Evolutionary conservation across 208 protist genomes (phyloP).

Genomic region (Acanthamoeba culbertsoni): DNA sequence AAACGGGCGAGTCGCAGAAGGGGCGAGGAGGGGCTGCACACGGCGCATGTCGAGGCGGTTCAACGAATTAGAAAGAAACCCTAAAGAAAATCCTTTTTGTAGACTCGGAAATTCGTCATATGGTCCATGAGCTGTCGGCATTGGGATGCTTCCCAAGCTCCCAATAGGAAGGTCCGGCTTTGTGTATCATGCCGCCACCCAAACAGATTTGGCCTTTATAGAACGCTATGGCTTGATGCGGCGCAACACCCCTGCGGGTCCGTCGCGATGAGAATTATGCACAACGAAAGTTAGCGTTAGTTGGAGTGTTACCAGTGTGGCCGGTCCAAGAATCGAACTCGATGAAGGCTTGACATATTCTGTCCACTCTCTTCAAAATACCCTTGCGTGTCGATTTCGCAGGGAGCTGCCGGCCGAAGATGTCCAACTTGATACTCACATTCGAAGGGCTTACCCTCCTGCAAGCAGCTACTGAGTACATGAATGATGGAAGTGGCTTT

Average conservation of each 20-base stretch:
- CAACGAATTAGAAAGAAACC: no score
- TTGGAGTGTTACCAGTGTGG: not conserved
- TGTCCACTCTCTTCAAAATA: not conserved
- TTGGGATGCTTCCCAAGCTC: not conserved
- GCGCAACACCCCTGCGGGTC: not conserved
- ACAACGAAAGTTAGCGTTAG: not conserved
- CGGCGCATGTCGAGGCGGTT: no score
- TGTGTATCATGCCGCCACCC: not conserved
- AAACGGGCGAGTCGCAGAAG: no score
- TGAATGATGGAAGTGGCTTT: no score
- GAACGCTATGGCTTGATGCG: slow-evolving; percentile 5
- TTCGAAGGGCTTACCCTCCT: not conserved
- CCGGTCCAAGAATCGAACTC: not conserved
- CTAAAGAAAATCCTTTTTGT: no score
- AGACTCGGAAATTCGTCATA: no score
- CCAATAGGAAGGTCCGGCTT: not conserved
- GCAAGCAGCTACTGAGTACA: not conserved
- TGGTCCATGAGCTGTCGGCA: no score
- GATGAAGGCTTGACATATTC: not conserved
- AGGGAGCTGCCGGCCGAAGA: not conserved
- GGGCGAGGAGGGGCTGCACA: no score
- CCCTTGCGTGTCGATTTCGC: not conserved
- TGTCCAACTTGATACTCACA: not conserved
- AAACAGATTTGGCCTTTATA: not conserved
- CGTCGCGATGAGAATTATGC: no score